A percentile compares a stretch with the other conserved stretches of the same genome.
These are phyloP conservation scores for Phragmites australis DNA, from an alignment of 176 grass and related monocot genomes.

Conservation along the genomic window DNA sequence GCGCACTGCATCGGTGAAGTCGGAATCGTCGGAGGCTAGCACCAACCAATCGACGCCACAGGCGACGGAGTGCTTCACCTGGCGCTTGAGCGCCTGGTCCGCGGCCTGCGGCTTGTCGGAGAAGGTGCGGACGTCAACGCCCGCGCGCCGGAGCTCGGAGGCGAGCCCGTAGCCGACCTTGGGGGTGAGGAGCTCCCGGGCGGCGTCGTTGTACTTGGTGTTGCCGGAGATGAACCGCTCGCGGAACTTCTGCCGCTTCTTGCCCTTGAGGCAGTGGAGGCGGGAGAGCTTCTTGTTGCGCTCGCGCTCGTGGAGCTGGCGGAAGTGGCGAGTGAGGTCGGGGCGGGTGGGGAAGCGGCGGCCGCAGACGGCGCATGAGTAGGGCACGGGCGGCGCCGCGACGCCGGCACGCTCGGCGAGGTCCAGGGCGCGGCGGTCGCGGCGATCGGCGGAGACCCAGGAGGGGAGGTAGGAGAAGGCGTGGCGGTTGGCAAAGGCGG, in stretches of 20 bases:
- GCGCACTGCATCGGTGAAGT: conserved; percentile 71
- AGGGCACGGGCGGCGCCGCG: conserved; percentile 52
- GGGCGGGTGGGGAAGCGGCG: conserved; percentile 83
- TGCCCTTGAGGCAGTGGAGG: conserved; percentile 90
- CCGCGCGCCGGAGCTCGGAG: conserved; percentile 77
- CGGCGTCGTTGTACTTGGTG: conserved; percentile 86
- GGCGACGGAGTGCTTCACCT: conserved; percentile 69
- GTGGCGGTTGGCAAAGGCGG: conserved; percentile 89
- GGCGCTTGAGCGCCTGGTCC: conserved; percentile 78
- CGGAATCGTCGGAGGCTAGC: conserved; percentile 83
- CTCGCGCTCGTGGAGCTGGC: conserved; percentile 93
- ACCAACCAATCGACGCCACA: conserved; percentile 84
- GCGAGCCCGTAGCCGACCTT: conserved; percentile 79
- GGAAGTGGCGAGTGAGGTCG: conserved; percentile 85
- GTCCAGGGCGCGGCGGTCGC: conserved; percentile 61
- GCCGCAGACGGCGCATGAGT: conserved; percentile 80
- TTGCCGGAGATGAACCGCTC: conserved; percentile 75
- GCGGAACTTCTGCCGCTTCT: conserved; percentile 82
- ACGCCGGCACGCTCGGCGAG: conserved; percentile 65
- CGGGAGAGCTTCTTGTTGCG: conserved; percentile 87
- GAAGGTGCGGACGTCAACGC: conserved; percentile 80
- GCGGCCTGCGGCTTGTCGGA: conserved; percentile 86
- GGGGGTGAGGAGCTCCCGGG: conserved; percentile 71
- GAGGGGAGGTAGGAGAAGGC: conserved; percentile 78
- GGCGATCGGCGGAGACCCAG: conserved; percentile 69